A percentile compares a stretch with the other conserved stretches of the same genome.
Evolutionary conservation across 495 filamentous ascomycete genomes (phyloP).

Genomic region (Penicillium roqueforti): DNA sequence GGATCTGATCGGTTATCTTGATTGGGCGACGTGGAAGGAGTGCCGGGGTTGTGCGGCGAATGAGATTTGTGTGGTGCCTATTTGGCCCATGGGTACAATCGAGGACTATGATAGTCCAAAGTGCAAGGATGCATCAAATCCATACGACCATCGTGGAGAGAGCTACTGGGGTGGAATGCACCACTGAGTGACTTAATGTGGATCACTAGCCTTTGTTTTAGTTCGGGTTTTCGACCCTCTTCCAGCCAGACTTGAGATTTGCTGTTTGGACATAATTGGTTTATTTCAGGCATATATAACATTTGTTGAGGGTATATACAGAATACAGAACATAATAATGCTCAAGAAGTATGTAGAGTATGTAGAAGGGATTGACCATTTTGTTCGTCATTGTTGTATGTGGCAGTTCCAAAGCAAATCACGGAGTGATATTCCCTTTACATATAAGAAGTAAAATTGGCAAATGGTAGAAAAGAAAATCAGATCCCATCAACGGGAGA

Average conservation of each 20-base stretch:
- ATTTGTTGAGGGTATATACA: constrained; percentile 13
- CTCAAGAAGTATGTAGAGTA: constrained; percentile 2
- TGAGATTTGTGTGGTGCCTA: constrained; percentile 62
- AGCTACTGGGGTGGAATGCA: constrained; percentile 36
- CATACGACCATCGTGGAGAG: constrained; percentile 23
- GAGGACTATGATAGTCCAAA: constrained; percentile 51
- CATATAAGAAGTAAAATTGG: constrained; percentile 13
- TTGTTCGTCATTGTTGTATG: constrained; percentile 20
- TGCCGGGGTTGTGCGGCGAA: constrained; percentile 51
- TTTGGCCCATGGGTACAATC: constrained; percentile 58
- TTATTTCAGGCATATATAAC: background rate
- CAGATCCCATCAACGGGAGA: constrained; percentile 16
- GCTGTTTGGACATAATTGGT: background rate
- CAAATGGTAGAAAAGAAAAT: constrained; percentile 21
- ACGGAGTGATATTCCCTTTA: constrained; percentile 7
- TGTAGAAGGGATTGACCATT: constrained; percentile 18
- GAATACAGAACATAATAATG: constrained; percentile 18
- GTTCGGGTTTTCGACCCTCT: background rate
- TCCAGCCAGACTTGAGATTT: background rate
- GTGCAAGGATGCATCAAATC: constrained; percentile 36
- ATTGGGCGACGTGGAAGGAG: constrained; percentile 60
- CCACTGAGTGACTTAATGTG: background rate
- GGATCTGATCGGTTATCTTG: constrained; percentile 46
- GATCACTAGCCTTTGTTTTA: background rate
- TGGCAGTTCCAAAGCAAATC: constrained; percentile 9